A percentile compares a stretch with the other conserved stretches of the same genome.
These are phyloP conservation scores for Solanum gandarillasii DNA, from an alignment of 257 asterid genomes.

Conservation along the genomic window DNA sequence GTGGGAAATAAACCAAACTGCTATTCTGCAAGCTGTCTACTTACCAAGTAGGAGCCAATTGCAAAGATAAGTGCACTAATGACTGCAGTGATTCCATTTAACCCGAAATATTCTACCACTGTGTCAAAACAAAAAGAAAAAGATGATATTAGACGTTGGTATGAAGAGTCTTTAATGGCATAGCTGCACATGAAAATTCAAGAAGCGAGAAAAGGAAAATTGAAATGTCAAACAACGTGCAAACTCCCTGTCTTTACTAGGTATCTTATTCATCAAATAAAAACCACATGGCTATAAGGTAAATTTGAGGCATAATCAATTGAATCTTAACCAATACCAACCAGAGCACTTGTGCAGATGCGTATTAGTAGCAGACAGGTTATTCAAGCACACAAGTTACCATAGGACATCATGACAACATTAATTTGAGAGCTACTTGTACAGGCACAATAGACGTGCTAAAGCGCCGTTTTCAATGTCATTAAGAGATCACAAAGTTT, in stretches of 20 bases:
- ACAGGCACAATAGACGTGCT: background rate
- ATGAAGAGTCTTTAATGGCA: background rate
- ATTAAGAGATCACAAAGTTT: background rate
- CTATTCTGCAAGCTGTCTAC: slow-evolving; percentile 6
- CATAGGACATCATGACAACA: background rate
- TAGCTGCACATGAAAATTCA: background rate
- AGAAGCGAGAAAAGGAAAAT: background rate
- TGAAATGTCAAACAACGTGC: background rate
- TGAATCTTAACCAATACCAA: background rate
- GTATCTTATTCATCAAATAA: background rate
- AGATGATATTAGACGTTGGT: background rate
- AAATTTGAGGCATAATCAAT: background rate
- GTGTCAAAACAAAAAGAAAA: slow-evolving; percentile 9
- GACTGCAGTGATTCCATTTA: slow-evolving; percentile 35
- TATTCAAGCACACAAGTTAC: background rate
- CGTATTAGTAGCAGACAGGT: background rate
- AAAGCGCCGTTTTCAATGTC: background rate
- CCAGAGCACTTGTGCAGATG: background rate
- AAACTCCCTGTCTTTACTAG: background rate
- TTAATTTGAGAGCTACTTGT: background rate
- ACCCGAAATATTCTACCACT: slow-evolving; percentile 56
- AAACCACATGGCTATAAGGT: background rate
- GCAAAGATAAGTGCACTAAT: slow-evolving; percentile 27
- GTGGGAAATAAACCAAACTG: background rate
- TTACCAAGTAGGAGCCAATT: slow-evolving; percentile 61